Base-by-base conservation (phyloP, 129 eudicot species). In the Artemisia annua region DNA sequence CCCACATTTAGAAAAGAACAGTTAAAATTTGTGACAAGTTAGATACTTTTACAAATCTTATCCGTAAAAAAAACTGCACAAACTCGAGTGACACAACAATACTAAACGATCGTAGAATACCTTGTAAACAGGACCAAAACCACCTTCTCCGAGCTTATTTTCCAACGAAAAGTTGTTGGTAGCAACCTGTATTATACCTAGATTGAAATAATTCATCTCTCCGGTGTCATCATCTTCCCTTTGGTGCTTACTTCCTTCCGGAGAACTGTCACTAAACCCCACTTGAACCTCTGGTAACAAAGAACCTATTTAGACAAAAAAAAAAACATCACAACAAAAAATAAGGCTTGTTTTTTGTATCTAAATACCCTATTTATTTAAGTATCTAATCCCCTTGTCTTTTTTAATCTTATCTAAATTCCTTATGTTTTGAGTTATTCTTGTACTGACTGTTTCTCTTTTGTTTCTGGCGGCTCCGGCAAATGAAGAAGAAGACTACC, bases 131-230 rank as follows among this genome's bases (percentile, higher is more conserved):
- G 75, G 76, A 48, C 90, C 87, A 73, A 85, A 86, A 20, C 90
- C 90, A n/a, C 90, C 87, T 71, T 82, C 72, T 12, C 90, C 90
- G 3, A 86, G 80, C 63, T 82, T 83, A 49, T 80, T 83, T 14
- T 57, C 63, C 13, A 26, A n/a, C 0, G 83, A 79, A 35, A 86
- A 86, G 30, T 77, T 73, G 15, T 67, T 64, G 4, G 90, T 86
- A 1, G 87, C 83, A 15, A 44, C 67, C 56, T 2, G 22, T 10
- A 80, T 52, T 3, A 62, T 49, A 44, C 46, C 30, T 46, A 78
- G 73, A 54, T n/a, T 4, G 19, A 71, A 78, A 15, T 4, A 55
- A 24, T n/a, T 71, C 72, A 70, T 71, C 43, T 78, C 82, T 44
- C 59, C 82, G 0, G 82, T 69, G 49, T 78, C 65, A 2, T 78